Conservation (phyloP, 495 filamentous ascomycete genomes). For the Penicillium steckii region DNA sequence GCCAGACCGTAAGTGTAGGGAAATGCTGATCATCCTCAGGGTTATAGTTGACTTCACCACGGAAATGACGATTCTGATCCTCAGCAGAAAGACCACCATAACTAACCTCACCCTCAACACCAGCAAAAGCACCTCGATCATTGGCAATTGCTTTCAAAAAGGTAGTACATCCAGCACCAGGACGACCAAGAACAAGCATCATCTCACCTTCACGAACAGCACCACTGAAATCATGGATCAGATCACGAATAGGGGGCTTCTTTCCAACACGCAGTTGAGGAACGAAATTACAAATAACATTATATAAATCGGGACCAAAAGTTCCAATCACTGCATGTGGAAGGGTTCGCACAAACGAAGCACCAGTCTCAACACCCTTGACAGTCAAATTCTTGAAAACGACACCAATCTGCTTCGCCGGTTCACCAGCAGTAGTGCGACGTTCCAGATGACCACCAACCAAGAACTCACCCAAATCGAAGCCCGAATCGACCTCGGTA, state of each 20-base stretch:
- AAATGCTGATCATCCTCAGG: constrained; percentile 81
- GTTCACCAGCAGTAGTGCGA: constrained; percentile 60
- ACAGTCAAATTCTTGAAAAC: constrained; percentile 79
- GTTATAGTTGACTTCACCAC: constrained; percentile 82
- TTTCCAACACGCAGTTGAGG: constrained; percentile 58
- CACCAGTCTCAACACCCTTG: constrained; percentile 65
- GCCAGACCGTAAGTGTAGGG: constrained; percentile 72
- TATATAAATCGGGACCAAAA: constrained; percentile 81
- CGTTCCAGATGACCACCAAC: constrained; percentile 80
- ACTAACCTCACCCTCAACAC: constrained; percentile 67
- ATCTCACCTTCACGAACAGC: constrained; percentile 76
- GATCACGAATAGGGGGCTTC: constrained; percentile 50
- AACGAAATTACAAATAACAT: constrained; percentile 61
- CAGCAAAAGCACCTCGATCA: constrained; percentile 61
- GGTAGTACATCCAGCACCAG: constrained; percentile 77
- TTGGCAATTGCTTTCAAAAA: constrained; percentile 79
- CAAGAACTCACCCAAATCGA: constrained; percentile 73
- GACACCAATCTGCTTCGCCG: constrained; percentile 81
- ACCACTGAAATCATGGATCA: constrained; percentile 79
- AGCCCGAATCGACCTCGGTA: constrained; percentile 50
- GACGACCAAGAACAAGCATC: constrained; percentile 80
- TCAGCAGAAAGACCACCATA: constrained; percentile 75
- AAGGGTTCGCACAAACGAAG: constrained; percentile 69
- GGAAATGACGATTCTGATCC: constrained; percentile 66
- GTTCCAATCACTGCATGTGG: constrained; percentile 79